Percentiles rank a stretch among this genome's conserved stretches.
phyloP scores from a whole-genome alignment of 495 filamentous ascomycete species.

The Penicillium malachiteum region DNA sequence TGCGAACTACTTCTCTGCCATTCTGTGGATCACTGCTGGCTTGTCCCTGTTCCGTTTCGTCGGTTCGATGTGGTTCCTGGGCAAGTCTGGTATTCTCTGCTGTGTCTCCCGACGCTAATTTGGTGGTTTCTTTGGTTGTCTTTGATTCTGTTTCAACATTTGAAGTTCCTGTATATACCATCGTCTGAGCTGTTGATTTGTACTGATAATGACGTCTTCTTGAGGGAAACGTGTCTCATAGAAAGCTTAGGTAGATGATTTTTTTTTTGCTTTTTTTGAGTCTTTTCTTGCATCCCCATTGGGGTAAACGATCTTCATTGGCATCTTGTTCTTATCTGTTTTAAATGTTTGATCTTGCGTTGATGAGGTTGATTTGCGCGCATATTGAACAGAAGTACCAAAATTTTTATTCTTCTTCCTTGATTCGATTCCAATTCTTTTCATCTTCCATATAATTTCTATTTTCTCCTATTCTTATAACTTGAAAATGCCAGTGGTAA shows the following conservation, averaged over 20 bases:
- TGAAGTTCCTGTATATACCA: slow-evolving; percentile 26
- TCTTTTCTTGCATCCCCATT: slow-evolving; percentile 8
- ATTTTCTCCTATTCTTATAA: too few species aligned
- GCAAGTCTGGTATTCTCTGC: slow-evolving; percentile 84
- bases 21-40: slow-evolving; percentile 83
- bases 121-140: not conserved
- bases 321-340: not conserved
- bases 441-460: too few species aligned
- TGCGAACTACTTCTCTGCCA: slow-evolving; percentile 80
- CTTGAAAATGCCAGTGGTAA: too few species aligned
- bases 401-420: too few species aligned
- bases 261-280: slow-evolving; percentile 8
- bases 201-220: slow-evolving; percentile 10
- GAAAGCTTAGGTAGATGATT: slow-evolving; percentile 14
- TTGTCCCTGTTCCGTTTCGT: slow-evolving; percentile 83
- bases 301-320: slow-evolving; percentile 6
- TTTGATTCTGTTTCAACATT: not conserved
- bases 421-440: too few species aligned
- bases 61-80: slow-evolving; percentile 88
- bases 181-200: slow-evolving; percentile 3
- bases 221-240: slow-evolving; percentile 9
- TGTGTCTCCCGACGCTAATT: slow-evolving; percentile 70
- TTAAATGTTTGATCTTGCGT: too few species aligned
- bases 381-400: too few species aligned
- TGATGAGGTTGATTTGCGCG: too few species aligned